phyloP scores from a whole-genome alignment of 805 yeast genomes.

The Starmera quercuum region DNA sequence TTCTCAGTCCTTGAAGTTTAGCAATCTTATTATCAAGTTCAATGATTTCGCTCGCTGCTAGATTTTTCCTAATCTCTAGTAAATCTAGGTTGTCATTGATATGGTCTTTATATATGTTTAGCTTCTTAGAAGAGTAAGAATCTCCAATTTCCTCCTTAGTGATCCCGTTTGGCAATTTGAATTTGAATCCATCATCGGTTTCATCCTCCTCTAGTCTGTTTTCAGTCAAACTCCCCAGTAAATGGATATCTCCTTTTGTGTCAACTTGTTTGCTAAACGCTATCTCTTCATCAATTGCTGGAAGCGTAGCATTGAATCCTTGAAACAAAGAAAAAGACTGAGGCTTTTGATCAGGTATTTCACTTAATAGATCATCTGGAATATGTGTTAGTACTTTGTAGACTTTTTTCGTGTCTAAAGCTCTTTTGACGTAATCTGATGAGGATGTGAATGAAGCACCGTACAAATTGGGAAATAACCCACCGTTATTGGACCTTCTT shows the following conservation, averaged over 20 bases:
- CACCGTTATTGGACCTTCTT: conserved; percentile 6
- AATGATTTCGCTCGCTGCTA: conserved; percentile 55
- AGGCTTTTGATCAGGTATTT: conserved; percentile 33
- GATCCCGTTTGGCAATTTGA: conserved; percentile 31
- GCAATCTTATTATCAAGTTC: conserved; percentile 55
- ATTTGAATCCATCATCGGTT: conserved; percentile 12
- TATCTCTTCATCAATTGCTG: conserved; percentile 40
- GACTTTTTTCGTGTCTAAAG: conserved; percentile 27
- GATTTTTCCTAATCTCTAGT: conserved; percentile 54
- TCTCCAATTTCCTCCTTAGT: conserved; percentile 32
- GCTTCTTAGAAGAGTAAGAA: conserved; percentile 33
- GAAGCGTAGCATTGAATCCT: conserved; percentile 57
- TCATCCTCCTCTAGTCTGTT: conserved; percentile 14
- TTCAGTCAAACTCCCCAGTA: conserved; percentile 10
- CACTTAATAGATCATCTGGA: conserved; percentile 54
- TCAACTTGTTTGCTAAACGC: conserved; percentile 19
- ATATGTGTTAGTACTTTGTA: conserved; percentile 43
- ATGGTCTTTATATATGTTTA: conserved; percentile 28
- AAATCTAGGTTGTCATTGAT: conserved; percentile 42
- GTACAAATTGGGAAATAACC: conserved; percentile 7
- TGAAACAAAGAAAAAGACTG: conserved; percentile 50
- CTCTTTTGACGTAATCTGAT: conserved; percentile 30
- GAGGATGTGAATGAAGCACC: conserved; percentile 4
- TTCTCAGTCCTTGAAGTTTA: conserved; percentile 42
- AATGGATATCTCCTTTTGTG: conserved; percentile 9